phyloP scores from a whole-genome alignment of 768 basidiomycete genomes.

The Lactarius vividus region DNA sequence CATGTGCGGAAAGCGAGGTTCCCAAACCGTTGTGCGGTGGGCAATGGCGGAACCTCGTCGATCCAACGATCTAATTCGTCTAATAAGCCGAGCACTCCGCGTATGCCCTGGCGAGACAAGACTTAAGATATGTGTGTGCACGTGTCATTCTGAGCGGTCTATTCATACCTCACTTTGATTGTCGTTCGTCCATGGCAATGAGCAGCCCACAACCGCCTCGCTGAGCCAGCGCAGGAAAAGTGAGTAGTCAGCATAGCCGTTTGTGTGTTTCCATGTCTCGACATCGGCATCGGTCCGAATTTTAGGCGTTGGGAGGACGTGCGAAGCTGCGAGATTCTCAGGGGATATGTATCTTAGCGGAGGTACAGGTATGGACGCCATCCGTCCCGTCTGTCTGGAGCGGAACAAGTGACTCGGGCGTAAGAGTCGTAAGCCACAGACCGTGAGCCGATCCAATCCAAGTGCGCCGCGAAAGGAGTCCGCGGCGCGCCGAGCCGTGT shows the following conservation, averaged over 20 bases:
- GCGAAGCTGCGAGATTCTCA: constrained; percentile 14
- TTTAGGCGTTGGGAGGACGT: constrained; percentile 43
- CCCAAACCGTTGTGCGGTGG: constrained; percentile 82
- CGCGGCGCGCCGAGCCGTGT: not conserved
- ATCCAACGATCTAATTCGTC: constrained; percentile 72
- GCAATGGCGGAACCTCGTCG: constrained; percentile 71
- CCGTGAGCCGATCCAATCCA: not conserved
- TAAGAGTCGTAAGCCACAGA: not conserved
- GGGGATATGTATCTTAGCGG: constrained; percentile 17
- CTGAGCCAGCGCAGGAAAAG: constrained; percentile 74
- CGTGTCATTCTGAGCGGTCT: not conserved
- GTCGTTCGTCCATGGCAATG: constrained; percentile 43
- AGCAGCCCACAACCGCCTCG: constrained; percentile 69
- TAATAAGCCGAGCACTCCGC: constrained; percentile 53
- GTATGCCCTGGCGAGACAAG: constrained; percentile 43
- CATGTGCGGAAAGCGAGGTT: constrained; percentile 89
- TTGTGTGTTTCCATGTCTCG: constrained; percentile 64
- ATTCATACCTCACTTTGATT: constrained; percentile 31
- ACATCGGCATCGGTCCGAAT: constrained; percentile 77
- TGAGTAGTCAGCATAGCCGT: constrained; percentile 70
- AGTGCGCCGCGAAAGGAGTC: not conserved
- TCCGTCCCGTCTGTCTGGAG: not conserved
- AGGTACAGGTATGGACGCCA: constrained; percentile 21
- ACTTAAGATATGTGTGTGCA: constrained; percentile 12
- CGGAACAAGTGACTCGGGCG: not conserved